These are phyloP conservation scores for Saccharomycopsis olivae DNA, from an alignment of 805 yeast genomes.

Conservation along the genomic window DNA sequence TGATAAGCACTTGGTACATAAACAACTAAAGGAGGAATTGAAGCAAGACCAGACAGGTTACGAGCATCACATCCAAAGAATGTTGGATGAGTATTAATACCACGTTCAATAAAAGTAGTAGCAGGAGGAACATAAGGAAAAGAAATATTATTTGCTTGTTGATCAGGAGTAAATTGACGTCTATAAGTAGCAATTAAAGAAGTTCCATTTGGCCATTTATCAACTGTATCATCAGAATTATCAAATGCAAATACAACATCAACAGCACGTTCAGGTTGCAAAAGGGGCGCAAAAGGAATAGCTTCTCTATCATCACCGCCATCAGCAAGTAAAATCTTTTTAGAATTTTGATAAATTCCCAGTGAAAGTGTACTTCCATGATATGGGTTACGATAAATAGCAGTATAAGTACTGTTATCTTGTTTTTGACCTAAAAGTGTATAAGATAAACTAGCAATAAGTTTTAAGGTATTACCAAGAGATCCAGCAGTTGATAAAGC, in stretches of 20 bases:
- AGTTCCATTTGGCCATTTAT: slow-evolving; percentile 17
- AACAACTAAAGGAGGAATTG: slow-evolving; percentile 57
- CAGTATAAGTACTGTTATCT: not conserved
- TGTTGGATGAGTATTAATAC: slow-evolving; percentile 57
- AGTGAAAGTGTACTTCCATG: not conserved
- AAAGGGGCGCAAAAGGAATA: slow-evolving; percentile 43
- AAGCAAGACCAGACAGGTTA: slow-evolving; percentile 41
- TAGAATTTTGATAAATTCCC: too few species aligned
- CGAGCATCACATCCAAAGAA: slow-evolving; percentile 75
- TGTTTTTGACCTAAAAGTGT: too few species aligned
- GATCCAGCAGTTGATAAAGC: too few species aligned
- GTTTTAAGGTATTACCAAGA: too few species aligned
- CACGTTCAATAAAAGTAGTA: slow-evolving; percentile 44
- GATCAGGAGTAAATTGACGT: slow-evolving; percentile 8
- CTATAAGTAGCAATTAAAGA: slow-evolving; percentile 12
- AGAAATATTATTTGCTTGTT: slow-evolving; percentile 25
- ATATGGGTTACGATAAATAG: not conserved
- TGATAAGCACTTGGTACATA: slow-evolving; percentile 66
- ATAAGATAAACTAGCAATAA: too few species aligned
- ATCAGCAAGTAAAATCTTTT: slow-evolving; percentile 33
- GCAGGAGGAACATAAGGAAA: slow-evolving; percentile 70
- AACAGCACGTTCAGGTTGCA: slow-evolving; percentile 41
- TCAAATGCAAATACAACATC: slow-evolving; percentile 47
- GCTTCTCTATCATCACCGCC: slow-evolving; percentile 56
- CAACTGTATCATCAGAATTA: slow-evolving; percentile 30